Percentiles rank a stretch among this genome's conserved stretches.
phyloP scores from a whole-genome alignment of 169 alveolate genomes.

The Cryptosporidium felis region DNA sequence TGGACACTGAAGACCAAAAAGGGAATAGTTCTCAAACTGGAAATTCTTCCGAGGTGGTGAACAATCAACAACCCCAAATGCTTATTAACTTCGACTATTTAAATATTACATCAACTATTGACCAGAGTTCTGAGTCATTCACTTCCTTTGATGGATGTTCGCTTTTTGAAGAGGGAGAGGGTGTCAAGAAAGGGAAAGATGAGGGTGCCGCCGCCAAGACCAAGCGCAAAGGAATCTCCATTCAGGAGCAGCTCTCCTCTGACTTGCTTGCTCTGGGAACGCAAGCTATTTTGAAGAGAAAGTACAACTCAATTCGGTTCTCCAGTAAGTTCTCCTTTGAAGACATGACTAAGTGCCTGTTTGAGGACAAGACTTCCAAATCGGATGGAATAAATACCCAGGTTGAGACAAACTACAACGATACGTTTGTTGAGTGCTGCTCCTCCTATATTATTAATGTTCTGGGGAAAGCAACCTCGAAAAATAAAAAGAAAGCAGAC shows the following conservation, averaged over 20 bases:
- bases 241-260: constrained; percentile 51
- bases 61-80: background rate
- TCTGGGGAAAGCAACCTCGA: background rate
- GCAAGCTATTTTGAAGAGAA: constrained; percentile 55
- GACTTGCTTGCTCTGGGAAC: constrained; percentile 58
- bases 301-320: constrained; percentile 7
- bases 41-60: too few species aligned
- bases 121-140: background rate
- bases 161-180: background rate
- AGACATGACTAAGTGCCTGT: constrained; percentile 27
- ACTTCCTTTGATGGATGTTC: constrained; percentile 49
- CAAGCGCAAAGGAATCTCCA: constrained; percentile 19
- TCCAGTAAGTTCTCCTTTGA: constrained; percentile 51
- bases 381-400: background rate
- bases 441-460: background rate
- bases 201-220: background rate
- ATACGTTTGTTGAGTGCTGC: constrained; percentile 26
- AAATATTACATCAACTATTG: constrained; percentile 17
- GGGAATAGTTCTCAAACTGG: too few species aligned
- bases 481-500: background rate
- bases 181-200: constrained; percentile 2
- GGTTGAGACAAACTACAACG: background rate
- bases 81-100: background rate
- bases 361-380: background rate
- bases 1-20: background rate